Evolutionary conservation across 1,284 basidiomycete species (phyloP).

Genomic region (Hypsizygus ulmarius): DNA sequence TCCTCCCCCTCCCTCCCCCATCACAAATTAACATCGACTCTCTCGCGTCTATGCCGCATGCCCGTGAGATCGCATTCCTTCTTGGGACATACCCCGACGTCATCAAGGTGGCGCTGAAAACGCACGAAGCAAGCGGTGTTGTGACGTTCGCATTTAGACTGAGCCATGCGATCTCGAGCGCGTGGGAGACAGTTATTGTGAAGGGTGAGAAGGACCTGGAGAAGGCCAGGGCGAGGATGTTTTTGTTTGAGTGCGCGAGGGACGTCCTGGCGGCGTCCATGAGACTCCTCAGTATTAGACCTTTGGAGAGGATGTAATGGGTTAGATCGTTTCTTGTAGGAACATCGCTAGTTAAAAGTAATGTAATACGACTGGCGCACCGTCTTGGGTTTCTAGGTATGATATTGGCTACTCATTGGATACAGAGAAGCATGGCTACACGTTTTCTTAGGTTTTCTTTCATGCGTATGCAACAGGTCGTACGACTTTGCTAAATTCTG

Average conservation of each 20-base stretch:
- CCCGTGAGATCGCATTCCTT: constrained; percentile 85
- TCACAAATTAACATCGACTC: constrained; percentile 68
- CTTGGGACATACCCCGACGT: constrained; percentile 91
- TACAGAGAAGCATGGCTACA: too few species aligned
- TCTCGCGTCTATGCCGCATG: constrained; percentile 70
- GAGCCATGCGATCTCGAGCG: constrained; percentile 80
- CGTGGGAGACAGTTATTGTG: constrained; percentile 87
- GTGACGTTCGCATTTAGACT: constrained; percentile 79
- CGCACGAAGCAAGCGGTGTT: constrained; percentile 88
- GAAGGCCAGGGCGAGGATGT: constrained; percentile 85
- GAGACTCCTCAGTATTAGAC: constrained; percentile 84
- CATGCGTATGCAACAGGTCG: too few species aligned
- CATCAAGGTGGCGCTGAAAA: constrained; percentile 81
- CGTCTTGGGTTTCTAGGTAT: too few species aligned
- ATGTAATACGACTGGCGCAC: too few species aligned
- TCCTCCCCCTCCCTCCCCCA: constrained; percentile 74
- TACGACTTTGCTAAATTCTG: too few species aligned
- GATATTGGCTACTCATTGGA: too few species aligned
- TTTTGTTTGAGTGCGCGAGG: constrained; percentile 85
- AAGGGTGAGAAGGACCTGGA: constrained; percentile 77
- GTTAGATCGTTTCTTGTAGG: too few species aligned
- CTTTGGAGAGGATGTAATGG: constrained; percentile 87
- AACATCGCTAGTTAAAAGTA: too few species aligned
- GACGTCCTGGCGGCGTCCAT: constrained; percentile 88
- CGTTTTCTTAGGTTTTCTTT: too few species aligned